Percentiles rank a stretch among this genome's conserved stretches.
These are phyloP conservation scores for Tanozyma kutaoensis DNA, from an alignment of 805 yeast genomes.

Conservation along the genomic window DNA sequence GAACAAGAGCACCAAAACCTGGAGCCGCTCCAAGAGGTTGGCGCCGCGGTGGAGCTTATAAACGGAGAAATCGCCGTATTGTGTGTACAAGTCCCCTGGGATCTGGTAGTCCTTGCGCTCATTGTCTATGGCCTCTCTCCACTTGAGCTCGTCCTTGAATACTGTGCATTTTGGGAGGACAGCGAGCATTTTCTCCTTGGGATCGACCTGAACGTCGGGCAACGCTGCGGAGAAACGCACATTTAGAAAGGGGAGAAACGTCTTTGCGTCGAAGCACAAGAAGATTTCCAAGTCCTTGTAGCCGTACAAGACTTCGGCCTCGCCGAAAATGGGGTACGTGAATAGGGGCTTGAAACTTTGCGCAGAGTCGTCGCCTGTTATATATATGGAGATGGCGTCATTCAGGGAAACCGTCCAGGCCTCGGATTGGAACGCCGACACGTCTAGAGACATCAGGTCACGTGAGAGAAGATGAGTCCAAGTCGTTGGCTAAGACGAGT, in stretches of 20 bases:
- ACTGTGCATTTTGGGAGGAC: slow-evolving; percentile 48
- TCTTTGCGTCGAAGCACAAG: slow-evolving; percentile 56
- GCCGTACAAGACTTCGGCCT: slow-evolving; percentile 80
- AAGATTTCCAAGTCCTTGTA: slow-evolving; percentile 56
- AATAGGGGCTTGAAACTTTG: slow-evolving; percentile 57
- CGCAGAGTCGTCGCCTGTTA: slow-evolving; percentile 47
- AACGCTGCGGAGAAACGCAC: slow-evolving; percentile 43
- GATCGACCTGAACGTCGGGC: slow-evolving; percentile 45
- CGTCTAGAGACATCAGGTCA: too few species aligned
- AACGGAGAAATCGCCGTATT: slow-evolving; percentile 30
- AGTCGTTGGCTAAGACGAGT: too few species aligned
- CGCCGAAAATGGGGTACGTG: slow-evolving; percentile 92
- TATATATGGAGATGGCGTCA: slow-evolving; percentile 43
- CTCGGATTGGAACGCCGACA: slow-evolving; percentile 40
- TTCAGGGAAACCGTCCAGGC: slow-evolving; percentile 68
- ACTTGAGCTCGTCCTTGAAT: slow-evolving; percentile 47
- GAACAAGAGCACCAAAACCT: slow-evolving; percentile 67
- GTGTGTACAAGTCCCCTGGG: slow-evolving; percentile 25
- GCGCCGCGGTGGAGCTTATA: slow-evolving; percentile 38
- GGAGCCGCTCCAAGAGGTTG: slow-evolving; percentile 55
- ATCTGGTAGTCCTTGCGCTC: slow-evolving; percentile 32
- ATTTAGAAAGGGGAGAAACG: slow-evolving; percentile 61
- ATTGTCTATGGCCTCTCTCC: slow-evolving; percentile 44
- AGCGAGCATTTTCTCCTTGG: slow-evolving; percentile 37
- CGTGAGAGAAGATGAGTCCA: too few species aligned